phyloP scores from a whole-genome alignment of 2,329 filamentous ascomycete genomes.

The Diaporthe citri region DNA sequence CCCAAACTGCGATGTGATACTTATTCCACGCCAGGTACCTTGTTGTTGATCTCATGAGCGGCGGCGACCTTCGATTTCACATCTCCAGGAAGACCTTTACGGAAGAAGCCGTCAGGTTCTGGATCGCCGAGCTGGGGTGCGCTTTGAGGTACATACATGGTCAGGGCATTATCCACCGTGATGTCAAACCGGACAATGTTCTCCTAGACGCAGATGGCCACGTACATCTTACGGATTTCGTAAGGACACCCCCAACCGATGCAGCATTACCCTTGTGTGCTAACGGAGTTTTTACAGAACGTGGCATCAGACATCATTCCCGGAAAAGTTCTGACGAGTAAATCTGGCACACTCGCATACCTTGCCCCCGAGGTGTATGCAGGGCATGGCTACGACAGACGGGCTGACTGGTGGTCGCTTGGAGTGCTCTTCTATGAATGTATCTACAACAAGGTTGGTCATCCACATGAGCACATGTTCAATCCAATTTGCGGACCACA shows the following conservation, averaged over 20 bases:
- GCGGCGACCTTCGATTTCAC: constrained; percentile 95
- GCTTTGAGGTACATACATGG: constrained; percentile 88
- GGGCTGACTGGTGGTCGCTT: constrained; percentile 98
- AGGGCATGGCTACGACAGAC: constrained; percentile 87
- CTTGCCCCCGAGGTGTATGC: constrained; percentile 95
- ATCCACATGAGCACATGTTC: constrained; percentile 7
- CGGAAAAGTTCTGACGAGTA: constrained; percentile 88
- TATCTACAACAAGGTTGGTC: constrained; percentile 93
- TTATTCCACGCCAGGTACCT: constrained; percentile 77
- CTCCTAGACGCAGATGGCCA: constrained; percentile 90
- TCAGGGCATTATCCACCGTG: constrained; percentile 90
- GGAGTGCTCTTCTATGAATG: constrained; percentile 99
- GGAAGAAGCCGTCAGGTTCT: constrained; percentile 95
- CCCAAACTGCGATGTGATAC: constrained; percentile 1
- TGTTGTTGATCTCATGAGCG: constrained; percentile 98
- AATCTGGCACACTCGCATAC: constrained; percentile 96
- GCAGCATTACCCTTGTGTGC: constrained; percentile 41
- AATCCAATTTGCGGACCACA: neutral
- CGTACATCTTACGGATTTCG: constrained; percentile 97
- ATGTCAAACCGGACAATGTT: constrained; percentile 94
- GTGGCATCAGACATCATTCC: constrained; percentile 94
- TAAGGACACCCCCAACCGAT: constrained; percentile 60
- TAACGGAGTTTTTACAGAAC: constrained; percentile 73
- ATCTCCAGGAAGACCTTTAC: constrained; percentile 98
- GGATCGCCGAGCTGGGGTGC: constrained; percentile 95